Evolutionary conservation across 23 red algal species (phyloP), one percentile per base, ranked within the genome.

Genomic region (Porphyridium purpureum): DNA sequence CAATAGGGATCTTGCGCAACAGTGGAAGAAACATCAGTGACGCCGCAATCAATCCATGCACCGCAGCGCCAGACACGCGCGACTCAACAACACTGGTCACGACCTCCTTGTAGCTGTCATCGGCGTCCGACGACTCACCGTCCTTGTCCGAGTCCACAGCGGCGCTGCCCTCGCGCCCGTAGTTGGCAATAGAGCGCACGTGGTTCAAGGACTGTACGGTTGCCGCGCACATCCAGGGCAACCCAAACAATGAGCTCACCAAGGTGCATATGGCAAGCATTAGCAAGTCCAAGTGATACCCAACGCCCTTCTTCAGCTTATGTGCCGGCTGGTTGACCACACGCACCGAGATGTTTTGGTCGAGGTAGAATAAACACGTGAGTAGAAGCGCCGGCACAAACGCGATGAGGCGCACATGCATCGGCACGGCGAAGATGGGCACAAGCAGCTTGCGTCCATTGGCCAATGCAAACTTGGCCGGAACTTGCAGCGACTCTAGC

Each of bases 221-320:
- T 1, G 73, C 90, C 5, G 90, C 90, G 52, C 81, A 98, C 90
- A 98, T 98, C 65, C 70, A 75, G 22, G 90, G 90, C 17, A 98
- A 50, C 20, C 90, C 90, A 21, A 98, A 22, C 14, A 98, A 3
- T 9, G 90, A 80, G n/a, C 68, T 64, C 20, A 74, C 62, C 33
- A 86, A 54, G 35, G 75, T 98, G 32, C 65, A 69, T n/a, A 81
- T 11, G 2, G 69, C 63, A 7, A 98, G 56, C 8, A 81, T 35
- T 1, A 98, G 50, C 61, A 98, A 64, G 59, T 98, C 81, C 24
- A 85, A 52, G 48, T 86, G 80, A 50, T 86, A 98, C 1, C 57
- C 74, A 4, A 67, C 70, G 7, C 79, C 90, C 31, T 85, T 86
- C 29, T 81, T 72, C 40, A 98, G 73, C 14, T 52, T 77, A 58